phyloP scores from a whole-genome alignment of 164 flowering plant species.

The Umbilicus rupestris region DNA sequence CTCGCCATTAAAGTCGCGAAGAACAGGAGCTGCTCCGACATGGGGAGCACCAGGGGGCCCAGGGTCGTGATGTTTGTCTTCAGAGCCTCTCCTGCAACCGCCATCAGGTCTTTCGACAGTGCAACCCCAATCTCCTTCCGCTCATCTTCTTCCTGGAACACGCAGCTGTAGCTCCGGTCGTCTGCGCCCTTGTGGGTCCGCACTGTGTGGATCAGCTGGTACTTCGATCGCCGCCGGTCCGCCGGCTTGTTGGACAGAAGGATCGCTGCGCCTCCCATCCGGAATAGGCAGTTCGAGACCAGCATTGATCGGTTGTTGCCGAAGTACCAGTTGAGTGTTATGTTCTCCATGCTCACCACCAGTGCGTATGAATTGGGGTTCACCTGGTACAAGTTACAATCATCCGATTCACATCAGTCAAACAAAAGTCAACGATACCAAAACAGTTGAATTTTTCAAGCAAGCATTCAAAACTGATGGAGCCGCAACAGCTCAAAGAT shows the following conservation, averaged over 20 bases:
- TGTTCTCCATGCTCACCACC: conserved; percentile 85
- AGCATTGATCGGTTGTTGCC: conserved; percentile 86
- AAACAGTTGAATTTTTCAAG: no score
- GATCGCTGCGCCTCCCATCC: conserved; percentile 83
- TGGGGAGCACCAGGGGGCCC: conserved; percentile 70
- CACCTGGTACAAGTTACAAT: conserved; percentile 39
- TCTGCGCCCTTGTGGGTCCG: conserved; percentile 78
- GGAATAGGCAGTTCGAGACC: conserved; percentile 73
- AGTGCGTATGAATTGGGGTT: conserved; percentile 66
- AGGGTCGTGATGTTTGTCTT: conserved; percentile 72
- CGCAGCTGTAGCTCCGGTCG: conserved; percentile 47
- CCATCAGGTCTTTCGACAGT: conserved; percentile 70
- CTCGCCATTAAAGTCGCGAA: conserved; percentile 42
- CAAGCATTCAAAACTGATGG: no score
- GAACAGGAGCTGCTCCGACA: conserved; percentile 73
- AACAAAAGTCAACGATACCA: no score
- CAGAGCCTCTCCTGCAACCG: conserved; percentile 71
- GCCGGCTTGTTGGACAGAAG: conserved; percentile 61
- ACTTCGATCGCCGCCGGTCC: conserved; percentile 63
- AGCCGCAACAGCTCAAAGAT: no score
- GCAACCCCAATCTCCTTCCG: conserved; percentile 41
- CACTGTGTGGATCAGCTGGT: conserved; percentile 70
- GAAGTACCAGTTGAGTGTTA: conserved; percentile 74
- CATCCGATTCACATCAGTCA: no score
- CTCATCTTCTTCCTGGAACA: conserved; percentile 60